Base-by-base conservation (phyloP, 176 grass and related monocot species). In the Oryza punctata region DNA sequence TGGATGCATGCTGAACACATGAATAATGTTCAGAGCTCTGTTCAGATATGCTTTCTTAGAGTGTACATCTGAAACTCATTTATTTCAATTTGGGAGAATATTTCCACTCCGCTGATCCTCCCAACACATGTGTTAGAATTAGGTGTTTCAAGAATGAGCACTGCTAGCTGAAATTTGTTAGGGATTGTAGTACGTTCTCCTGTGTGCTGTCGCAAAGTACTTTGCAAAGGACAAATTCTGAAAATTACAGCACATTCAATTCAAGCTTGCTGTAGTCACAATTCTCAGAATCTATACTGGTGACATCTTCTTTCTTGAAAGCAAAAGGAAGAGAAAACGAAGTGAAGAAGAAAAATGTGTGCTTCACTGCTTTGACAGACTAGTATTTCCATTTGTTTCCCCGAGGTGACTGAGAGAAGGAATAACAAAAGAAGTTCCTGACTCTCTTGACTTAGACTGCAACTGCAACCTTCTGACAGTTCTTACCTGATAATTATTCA, bases 221-320 rank as follows among this genome's bases (percentile, higher is more conserved):
- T 70, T 63, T 46, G 14, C 23, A 23, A 59, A 12, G 25, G 35
- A 78, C 57, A 63, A 80, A 68, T 1, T 19, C 27, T 30, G 70
- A 81, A 59, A 86, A 87, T 68, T 33, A 68, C 70, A 32, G 44
- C 60, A 28, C 18, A 43, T 8, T 69, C 18, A 14, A 43, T 8
- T 68, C 16, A 13, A 16, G 45, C 33, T 33, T 24, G 32, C 33
- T 67, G 69, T 29, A 67, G 26, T 67, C 80, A 78, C 43, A 61
- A 73, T 65, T 67, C 7, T 3, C 35, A 84, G 68, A 78, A 84
- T 83, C 75, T 78, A 12, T 41, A 60, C 79, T 45, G 67, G 25
- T 24, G 59, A 40, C 67, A 68, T 84, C 69, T 76, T 84, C 69
- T 76, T 68, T 84, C 27, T 29, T 49, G 76, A 84, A 80, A 84